Evolutionary conservation across 208 protist species (phyloP).

Genomic region (Crithidia sp.): DNA sequence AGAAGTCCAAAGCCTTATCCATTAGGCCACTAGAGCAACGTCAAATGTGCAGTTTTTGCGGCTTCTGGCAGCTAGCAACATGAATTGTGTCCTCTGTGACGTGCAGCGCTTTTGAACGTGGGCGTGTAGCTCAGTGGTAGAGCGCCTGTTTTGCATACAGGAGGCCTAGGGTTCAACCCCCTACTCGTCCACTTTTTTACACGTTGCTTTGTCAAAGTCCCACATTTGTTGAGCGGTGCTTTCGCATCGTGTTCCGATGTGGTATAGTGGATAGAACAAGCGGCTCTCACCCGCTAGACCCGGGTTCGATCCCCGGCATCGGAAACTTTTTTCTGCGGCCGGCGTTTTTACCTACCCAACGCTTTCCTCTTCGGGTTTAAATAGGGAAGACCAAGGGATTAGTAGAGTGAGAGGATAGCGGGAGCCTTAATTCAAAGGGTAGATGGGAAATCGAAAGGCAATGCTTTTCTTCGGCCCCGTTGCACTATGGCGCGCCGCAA

Average conservation of each 20-base stretch:
- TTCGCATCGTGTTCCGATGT: constrained; percentile 60
- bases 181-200: constrained; percentile 71
- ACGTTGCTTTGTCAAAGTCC: not conserved
- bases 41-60: not conserved
- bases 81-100: not conserved
- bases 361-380: not conserved
- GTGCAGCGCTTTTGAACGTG: not conserved
- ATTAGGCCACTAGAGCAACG: constrained; percentile 85
- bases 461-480: no score
- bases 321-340: constrained; percentile 58
- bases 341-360: not conserved
- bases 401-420: no score
- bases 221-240: not conserved
- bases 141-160: constrained; percentile 89
- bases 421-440: no score
- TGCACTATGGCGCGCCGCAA: no score
- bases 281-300: constrained; percentile 94
- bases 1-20: constrained; percentile 92
- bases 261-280: constrained; percentile 95
- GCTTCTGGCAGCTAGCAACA: no score
- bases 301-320: constrained; percentile 94
- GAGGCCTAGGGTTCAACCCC: constrained; percentile 88
- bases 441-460: no score
- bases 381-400: not conserved
- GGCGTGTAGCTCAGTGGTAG: constrained; percentile 91